Percentiles rank a stretch among this genome's conserved stretches.
phyloP scores from a whole-genome alignment of 192 early-diverging fungal species.

The Entomortierella parvispora region DNA sequence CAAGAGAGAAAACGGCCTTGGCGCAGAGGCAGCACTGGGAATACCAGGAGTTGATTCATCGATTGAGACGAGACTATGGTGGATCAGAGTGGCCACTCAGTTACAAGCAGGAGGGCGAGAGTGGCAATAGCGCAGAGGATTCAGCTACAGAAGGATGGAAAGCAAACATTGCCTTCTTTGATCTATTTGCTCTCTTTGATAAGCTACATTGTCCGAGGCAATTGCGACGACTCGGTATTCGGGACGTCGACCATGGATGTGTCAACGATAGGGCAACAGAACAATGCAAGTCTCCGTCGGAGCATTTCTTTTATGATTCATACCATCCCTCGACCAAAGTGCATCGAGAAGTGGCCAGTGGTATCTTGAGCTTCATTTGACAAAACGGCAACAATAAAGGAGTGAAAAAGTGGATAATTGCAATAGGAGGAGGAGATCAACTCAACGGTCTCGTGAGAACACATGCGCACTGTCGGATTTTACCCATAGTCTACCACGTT shows the following conservation, averaged over 20 bases:
- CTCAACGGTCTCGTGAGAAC: too few relatives aligned
- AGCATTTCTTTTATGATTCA: constrained; percentile 26
- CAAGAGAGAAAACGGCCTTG: constrained; percentile 9
- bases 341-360: constrained; percentile 29
- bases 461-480: too few relatives aligned
- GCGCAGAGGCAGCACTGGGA: constrained; percentile 13
- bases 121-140: not conserved
- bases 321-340: constrained; percentile 36
- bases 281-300: constrained; percentile 11
- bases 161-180: constrained; percentile 33
- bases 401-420: too few relatives aligned
- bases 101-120: constrained; percentile 1
- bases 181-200: constrained; percentile 7
- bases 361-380: constrained; percentile 7
- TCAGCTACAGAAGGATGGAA: not conserved
- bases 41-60: constrained; percentile 25
- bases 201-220: not conserved
- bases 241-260: constrained; percentile 29
- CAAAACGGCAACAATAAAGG: not conserved
- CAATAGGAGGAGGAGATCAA: too few relatives aligned
- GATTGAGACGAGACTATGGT: constrained; percentile 15
- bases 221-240: constrained; percentile 21
- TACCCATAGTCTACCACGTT: too few relatives aligned
- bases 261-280: constrained; percentile 8
- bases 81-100: too few relatives aligned